These are phyloP conservation scores for Ascodesmis nigricans DNA, from an alignment of 495 filamentous ascomycete species.

Conservation along the genomic window DNA sequence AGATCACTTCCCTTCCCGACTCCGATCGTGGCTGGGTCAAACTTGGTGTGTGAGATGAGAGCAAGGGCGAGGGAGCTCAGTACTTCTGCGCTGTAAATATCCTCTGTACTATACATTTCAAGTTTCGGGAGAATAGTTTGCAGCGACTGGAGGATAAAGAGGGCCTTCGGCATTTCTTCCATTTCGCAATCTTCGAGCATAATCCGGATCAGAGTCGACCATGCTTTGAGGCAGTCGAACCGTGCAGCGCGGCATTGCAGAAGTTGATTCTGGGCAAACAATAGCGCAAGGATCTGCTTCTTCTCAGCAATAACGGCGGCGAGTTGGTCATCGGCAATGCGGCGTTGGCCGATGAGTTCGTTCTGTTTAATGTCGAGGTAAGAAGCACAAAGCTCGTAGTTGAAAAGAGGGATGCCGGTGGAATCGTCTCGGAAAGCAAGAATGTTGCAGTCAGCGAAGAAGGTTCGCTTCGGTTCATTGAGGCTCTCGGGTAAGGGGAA, in stretches of 20 bases:
- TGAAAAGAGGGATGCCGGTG: constrained; percentile 12
- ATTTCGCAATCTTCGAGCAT: constrained; percentile 58
- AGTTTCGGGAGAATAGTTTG: constrained; percentile 72
- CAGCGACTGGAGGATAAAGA: constrained; percentile 62
- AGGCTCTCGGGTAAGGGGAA: constrained; percentile 35
- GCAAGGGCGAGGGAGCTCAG: constrained; percentile 57
- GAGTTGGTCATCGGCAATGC: constrained; percentile 27
- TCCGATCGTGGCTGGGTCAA: constrained; percentile 27
- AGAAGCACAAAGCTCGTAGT: constrained; percentile 34
- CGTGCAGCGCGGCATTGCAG: constrained; percentile 35
- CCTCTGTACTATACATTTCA: constrained; percentile 43
- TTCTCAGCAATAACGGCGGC: constrained; percentile 34
- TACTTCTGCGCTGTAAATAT: constrained; percentile 41
- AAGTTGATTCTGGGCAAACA: constrained; percentile 41
- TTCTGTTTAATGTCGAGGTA: constrained; percentile 34
- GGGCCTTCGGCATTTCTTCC: constrained; percentile 38
- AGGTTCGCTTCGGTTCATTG: constrained; percentile 28
- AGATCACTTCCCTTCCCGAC: constrained; percentile 38
- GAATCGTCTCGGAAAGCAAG: constrained; percentile 14
- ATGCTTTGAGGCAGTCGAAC: constrained; percentile 45
- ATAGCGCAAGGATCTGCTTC: constrained; percentile 39
- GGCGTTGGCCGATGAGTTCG: constrained; percentile 16
- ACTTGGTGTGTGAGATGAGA: constrained; percentile 50
- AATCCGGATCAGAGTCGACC: constrained; percentile 60
- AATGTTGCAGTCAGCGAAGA: constrained; percentile 35